Conservation (phyloP, 768 basidiomycete species). For the Nidula microcarpa region DNA sequence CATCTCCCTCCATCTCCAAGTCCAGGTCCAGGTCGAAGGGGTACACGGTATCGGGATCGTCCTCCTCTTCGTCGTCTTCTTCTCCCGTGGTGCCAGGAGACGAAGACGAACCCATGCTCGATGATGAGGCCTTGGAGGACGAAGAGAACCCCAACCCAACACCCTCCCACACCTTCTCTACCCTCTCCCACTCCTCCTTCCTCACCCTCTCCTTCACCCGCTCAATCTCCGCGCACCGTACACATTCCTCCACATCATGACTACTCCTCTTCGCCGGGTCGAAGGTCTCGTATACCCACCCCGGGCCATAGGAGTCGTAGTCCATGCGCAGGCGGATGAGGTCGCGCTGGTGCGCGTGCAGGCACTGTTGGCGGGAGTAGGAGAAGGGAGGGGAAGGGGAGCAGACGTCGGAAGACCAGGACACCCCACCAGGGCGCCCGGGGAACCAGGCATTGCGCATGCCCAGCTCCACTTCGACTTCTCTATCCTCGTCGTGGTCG, state of each 20-base stretch:
- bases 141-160: slow-evolving; percentile 4
- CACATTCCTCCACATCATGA: slow-evolving; percentile 32
- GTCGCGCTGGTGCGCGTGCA: background rate
- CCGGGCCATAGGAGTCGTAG: background rate
- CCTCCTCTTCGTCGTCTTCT: slow-evolving; percentile 12
- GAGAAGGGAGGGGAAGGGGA: background rate
- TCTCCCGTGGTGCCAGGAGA: no score
- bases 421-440: slow-evolving; percentile 17
- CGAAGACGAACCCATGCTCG: no score
- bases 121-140: no score
- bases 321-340: background rate
- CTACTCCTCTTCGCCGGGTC: slow-evolving; percentile 29
- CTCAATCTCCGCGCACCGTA: slow-evolving; percentile 12
- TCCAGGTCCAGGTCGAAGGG: slow-evolving; percentile 4
- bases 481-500: slow-evolving; percentile 9
- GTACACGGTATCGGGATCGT: slow-evolving; percentile 19
- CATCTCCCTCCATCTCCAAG: slow-evolving; percentile 17
- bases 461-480: slow-evolving; percentile 7
- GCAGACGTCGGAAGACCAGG: background rate
- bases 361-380: no score
- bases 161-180: slow-evolving; percentile 7
- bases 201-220: slow-evolving; percentile 9
- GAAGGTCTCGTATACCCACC: slow-evolving; percentile 38
- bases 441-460: slow-evolving; percentile 41
- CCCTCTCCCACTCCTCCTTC: slow-evolving; percentile 6